Evolutionary conservation across 163 green algal genomes (phyloP), one percentile per base, ranked within the genome.

Genomic region (Scenedesmus sp.): DNA sequence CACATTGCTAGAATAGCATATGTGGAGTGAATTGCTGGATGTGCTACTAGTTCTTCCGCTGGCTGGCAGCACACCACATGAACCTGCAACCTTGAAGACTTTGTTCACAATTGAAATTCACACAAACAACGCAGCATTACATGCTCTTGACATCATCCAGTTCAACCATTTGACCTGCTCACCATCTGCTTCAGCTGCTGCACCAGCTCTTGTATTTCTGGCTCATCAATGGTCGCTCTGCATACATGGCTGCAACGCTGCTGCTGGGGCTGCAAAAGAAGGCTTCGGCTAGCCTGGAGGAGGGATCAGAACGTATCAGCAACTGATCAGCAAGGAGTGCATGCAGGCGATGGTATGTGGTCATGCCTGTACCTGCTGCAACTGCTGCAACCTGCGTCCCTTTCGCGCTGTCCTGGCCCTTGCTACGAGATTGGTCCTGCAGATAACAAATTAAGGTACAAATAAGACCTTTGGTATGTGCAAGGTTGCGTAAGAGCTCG

Each of bases 151-250:
- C n/a, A 22, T 7, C 56, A 61, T 26, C 51, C 43, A n/a, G n/a
- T n/a, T n/a, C n/a, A n/a, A n/a, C n/a, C n/a, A n/a, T n/a, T n/a
- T n/a, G n/a, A n/a, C n/a, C n/a, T n/a, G 26, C 87, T 88, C 46
- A 94, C 92, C 88, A 88, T 72, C 3, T 83, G 76, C 24, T 92
- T 22, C 81, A 94, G 82, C 46, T 92, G 78, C 12, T 80, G 35
- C 33, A 95, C 93, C 33, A 94, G 89, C 46, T 70, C 59, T 35
- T 80, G 35, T n/a, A 95, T 92, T 72, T 95, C 91, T 0, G 84
- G 89, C 3, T 93, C 86, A 73, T 95, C 93, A 0, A 95, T n/a
- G 1, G 91, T 94, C 15, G 93, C 85, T 37, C 82, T 87, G 88
- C 88, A 93, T 22, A 92, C 40, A 26, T 92, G 88, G 81, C 65